phyloP scores from a whole-genome alignment of 2,329 filamentous ascomycete genomes.

The Botryotinia convoluta region DNA sequence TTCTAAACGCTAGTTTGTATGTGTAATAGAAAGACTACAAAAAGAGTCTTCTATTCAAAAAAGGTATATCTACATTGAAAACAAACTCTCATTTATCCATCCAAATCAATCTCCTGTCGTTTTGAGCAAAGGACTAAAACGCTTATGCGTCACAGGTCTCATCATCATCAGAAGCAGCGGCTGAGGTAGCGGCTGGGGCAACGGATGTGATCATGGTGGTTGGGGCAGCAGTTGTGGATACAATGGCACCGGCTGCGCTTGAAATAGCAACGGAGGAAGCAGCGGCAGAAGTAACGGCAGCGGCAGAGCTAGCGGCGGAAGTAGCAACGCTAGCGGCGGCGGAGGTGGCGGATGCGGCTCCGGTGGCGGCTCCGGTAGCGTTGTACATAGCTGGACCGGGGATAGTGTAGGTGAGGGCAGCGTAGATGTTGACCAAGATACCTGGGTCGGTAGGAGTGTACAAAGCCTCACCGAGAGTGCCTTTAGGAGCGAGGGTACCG shows the following conservation, averaged over 20 bases:
- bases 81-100: neutral
- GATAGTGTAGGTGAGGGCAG: slow-evolving; percentile 36
- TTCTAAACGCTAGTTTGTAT: neutral
- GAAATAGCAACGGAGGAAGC: neutral
- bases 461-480: slow-evolving; percentile 41
- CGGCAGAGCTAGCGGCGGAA: neutral
- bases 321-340: neutral
- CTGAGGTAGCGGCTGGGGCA: neutral
- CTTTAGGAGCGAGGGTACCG: slow-evolving; percentile 42
- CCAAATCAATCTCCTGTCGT: neutral
- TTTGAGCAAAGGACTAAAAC: neutral
- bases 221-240: neutral
- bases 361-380: neutral
- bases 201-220: neutral
- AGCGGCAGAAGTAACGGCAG: neutral
- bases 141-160: neutral
- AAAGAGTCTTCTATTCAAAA: neutral
- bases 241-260: neutral
- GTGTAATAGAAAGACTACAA: neutral
- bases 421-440: slow-evolving; percentile 44
- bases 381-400: slow-evolving; percentile 40
- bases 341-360: neutral
- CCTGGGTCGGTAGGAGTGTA: slow-evolving; percentile 45
- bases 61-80: slow-evolving; percentile 11
- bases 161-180: neutral